Evolutionary conservation across 805 yeast genomes (phyloP), one percentile per base, ranked within the genome.

Genomic region (Candida pseudoglaebosa): DNA sequence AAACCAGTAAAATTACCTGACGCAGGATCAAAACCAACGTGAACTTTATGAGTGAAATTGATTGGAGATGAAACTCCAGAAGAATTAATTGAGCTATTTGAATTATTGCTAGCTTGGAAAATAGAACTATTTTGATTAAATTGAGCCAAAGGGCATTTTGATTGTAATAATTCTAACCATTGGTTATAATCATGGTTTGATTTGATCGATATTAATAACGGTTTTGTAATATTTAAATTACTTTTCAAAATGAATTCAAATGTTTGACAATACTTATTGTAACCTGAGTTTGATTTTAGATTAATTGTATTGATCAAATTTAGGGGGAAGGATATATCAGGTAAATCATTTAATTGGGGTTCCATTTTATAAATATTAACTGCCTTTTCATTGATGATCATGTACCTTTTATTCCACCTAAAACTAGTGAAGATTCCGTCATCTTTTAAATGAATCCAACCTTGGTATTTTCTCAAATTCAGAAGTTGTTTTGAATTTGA

Each of bases 361-460:
- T 87, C 96, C 38, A 66, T 73, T 53, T 84, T 87, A 65, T 81
- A 85, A 47, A 91, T 78, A 40, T 81, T 83, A 41, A 91, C 62
- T 32, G 82, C 76, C 29, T 84, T 74, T 46, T 89, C 96, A 49
- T 78, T 78, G 35, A 91, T 67, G 4, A 86, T 84, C 65, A 91
- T 67, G 59, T 71, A 91, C 51, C 93, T 77, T 55, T 89, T 89
- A 42, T 90, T 89, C 99, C 99, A 91, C 49, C 95, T 70, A 57
- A 90, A 89, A 4, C 89, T 78, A 46, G 87, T 77, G 45, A 91
- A 67, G 20, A 69, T 54, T 10, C 97, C 96, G 51, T 91, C 97
- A 51, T 91, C 98, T 59, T 87, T 90, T 42, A 88, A 80, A 39
- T 85, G 84, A 16, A 88, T 90, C 95, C 96, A 90, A 0, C 97